Evolutionary conservation across 108 stramenopile species (phyloP).

Genomic region (Mediolabrus comicus): DNA sequence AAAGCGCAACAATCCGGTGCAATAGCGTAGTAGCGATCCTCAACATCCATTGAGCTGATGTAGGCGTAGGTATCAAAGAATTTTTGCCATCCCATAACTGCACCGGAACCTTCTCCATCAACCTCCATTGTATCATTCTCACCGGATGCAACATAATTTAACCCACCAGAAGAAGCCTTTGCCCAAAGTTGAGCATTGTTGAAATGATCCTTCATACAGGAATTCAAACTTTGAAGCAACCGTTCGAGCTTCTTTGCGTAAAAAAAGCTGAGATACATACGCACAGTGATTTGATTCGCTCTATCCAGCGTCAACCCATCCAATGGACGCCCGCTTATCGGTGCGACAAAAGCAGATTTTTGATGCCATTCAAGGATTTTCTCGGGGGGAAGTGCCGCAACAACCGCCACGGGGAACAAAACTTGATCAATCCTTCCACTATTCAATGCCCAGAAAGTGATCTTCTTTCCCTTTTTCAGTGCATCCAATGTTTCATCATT

Average conservation of each 20-base stretch:
- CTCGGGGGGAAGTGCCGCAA: conserved; percentile 67
- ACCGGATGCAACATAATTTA: conserved; percentile 45
- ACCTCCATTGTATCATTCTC: conserved; percentile 17
- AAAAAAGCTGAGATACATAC: conserved; percentile 64
- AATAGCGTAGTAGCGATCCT: conserved; percentile 78
- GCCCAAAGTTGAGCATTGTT: conserved; percentile 72
- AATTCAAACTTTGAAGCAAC: conserved; percentile 69
- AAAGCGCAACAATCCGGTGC: conserved; percentile 81
- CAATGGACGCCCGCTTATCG: conserved; percentile 14
- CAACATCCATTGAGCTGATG: conserved; percentile 77
- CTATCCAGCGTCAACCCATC: conserved; percentile 44
- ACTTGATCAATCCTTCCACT: conserved; percentile 72
- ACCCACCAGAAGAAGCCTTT: conserved; percentile 68
- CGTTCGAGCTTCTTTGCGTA: conserved; percentile 76
- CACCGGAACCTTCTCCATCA: conserved; percentile 41
- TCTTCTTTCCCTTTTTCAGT: conserved; percentile 72
- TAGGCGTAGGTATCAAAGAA: conserved; percentile 84
- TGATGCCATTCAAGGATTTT: conserved; percentile 43
- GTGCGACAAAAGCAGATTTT: conserved; percentile 30
- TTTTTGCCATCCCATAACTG: conserved; percentile 75
- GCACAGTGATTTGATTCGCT: conserved; percentile 56
- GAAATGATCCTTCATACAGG: conserved; percentile 80
- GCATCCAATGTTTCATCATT: conserved; percentile 53
- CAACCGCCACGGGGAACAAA: conserved; percentile 64
- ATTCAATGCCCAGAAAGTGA: conserved; percentile 54